Percentiles rank a stretch among this genome's conserved stretches.
Evolutionary conservation across 2,329 filamentous ascomycete species (phyloP).

Genomic region (Venturia carpophila): DNA sequence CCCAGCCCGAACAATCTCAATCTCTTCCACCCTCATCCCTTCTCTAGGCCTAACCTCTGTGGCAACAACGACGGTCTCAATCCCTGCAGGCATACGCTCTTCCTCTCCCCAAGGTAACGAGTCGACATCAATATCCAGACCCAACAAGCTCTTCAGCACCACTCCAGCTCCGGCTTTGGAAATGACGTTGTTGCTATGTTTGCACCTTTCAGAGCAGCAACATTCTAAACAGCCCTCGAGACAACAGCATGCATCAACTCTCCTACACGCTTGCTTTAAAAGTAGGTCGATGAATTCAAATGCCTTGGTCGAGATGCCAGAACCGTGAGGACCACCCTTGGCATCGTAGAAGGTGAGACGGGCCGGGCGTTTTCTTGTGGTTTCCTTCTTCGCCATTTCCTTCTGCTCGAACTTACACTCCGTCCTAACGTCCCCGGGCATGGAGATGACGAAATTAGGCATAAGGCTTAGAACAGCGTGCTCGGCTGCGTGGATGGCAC

Average conservation of each 20-base stretch:
- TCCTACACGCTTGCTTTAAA: conserved; percentile 63
- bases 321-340: conserved; percentile 76
- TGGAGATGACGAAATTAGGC: conserved; percentile 82
- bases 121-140: conserved; percentile 72
- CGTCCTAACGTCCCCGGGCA: conserved; percentile 85
- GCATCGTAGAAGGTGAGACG: conserved; percentile 91
- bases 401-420: conserved; percentile 88
- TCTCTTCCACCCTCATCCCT: conserved; percentile 11
- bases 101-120: conserved; percentile 83
- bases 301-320: conserved; percentile 82
- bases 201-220: conserved; percentile 76
- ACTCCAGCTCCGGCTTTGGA: conserved; percentile 82
- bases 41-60: conserved; percentile 6
- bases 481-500: conserved; percentile 88
- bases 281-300: conserved; percentile 86
- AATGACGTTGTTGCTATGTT: conserved; percentile 84
- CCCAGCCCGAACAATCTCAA: conserved; percentile 8
- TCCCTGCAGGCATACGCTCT: conserved; percentile 55
- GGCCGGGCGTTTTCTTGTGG: conserved; percentile 71
- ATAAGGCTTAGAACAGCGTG: conserved; percentile 82
- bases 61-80: conserved; percentile 76
- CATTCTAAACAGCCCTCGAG: conserved; percentile 81
- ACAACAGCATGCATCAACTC: conserved; percentile 71
- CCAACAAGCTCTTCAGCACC: conserved; percentile 67
- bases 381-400: conserved; percentile 68